These are phyloP conservation scores for Colletotrichum navitas DNA, from an alignment of 2,329 filamentous ascomycete genomes.

Conservation along the genomic window DNA sequence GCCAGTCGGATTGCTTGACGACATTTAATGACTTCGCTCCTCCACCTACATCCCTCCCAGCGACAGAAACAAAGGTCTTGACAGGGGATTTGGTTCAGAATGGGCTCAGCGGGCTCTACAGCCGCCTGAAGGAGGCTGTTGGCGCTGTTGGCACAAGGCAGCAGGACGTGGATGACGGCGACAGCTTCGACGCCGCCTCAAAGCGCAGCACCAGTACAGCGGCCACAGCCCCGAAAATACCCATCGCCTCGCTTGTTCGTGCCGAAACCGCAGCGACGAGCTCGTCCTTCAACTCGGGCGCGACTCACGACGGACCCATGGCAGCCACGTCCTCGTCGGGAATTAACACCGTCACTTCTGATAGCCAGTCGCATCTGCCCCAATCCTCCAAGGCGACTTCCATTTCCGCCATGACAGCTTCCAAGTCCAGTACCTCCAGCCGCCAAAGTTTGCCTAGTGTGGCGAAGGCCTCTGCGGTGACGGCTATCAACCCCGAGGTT, in stretches of 20 bases:
- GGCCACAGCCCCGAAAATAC: conserved; percentile 58
- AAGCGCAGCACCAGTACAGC: conserved; percentile 58
- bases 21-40: conserved; percentile 94
- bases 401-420: conserved; percentile 59
- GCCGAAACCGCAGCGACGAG: conserved; percentile 54
- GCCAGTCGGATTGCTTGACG: conserved; percentile 84
- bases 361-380: conserved; percentile 57
- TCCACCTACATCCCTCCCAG: conserved; percentile 69
- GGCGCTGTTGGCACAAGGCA: conserved; percentile 69
- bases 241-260: conserved; percentile 55
- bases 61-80: conserved; percentile 76
- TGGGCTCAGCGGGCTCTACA: conserved; percentile 90
- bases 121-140: conserved; percentile 85
- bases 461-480: conserved; percentile 56
- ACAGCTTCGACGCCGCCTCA: conserved; percentile 58
- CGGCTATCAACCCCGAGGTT: conserved; percentile 59
- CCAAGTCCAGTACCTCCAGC: conserved; percentile 57
- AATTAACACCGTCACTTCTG: conserved; percentile 49
- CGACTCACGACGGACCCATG: conserved; percentile 51
- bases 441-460: conserved; percentile 58
- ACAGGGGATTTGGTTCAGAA: conserved; percentile 83
- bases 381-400: conserved; percentile 63
- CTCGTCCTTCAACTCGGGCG: conserved; percentile 50
- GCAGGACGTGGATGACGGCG: conserved; percentile 58
- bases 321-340: conserved; percentile 55